These are phyloP conservation scores for Ilyonectria destructans DNA, from an alignment of 2,329 filamentous ascomycete genomes.

Conservation along the genomic window DNA sequence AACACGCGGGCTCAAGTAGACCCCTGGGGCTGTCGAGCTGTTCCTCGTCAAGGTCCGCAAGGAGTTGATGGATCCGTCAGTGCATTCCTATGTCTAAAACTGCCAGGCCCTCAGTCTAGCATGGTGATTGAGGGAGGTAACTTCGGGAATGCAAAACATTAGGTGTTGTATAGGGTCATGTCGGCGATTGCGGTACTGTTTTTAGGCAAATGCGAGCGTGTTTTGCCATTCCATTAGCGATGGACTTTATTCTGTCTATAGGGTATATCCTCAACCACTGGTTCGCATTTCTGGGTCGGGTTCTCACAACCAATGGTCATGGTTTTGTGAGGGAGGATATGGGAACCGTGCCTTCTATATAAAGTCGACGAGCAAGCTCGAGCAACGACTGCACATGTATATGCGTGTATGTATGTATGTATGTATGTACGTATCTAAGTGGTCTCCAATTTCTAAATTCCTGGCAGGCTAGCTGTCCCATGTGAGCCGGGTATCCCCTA, in stretches of 20 bases:
- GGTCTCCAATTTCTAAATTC: conserved; percentile 20
- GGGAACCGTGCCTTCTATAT: background rate
- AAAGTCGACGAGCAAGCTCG: background rate
- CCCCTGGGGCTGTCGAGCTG: conserved; percentile 48
- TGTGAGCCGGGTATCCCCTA: conserved; percentile 19
- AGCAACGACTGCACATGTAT: too few species aligned
- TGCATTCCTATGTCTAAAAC: conserved; percentile 13
- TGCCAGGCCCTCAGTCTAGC: background rate
- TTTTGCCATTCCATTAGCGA: background rate
- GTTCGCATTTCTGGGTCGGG: background rate
- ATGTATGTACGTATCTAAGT: conserved; percentile 5
- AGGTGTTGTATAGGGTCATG: background rate
- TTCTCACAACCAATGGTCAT: background rate
- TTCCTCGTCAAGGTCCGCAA: conserved; percentile 51
- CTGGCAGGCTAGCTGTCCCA: conserved; percentile 7
- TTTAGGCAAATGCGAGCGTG: background rate
- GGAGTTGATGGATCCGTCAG: conserved; percentile 45
- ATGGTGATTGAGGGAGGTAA: background rate
- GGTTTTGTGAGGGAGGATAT: background rate
- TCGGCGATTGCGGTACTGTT: background rate
- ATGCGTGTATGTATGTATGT: background rate
- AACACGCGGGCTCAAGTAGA: conserved; percentile 52
- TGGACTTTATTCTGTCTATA: background rate
- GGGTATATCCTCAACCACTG: too few species aligned
- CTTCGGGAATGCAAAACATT: background rate